Evolutionary conservation across 352 stramenopile genomes (phyloP).

Genomic region (Phytophthora boehmeriae): DNA sequence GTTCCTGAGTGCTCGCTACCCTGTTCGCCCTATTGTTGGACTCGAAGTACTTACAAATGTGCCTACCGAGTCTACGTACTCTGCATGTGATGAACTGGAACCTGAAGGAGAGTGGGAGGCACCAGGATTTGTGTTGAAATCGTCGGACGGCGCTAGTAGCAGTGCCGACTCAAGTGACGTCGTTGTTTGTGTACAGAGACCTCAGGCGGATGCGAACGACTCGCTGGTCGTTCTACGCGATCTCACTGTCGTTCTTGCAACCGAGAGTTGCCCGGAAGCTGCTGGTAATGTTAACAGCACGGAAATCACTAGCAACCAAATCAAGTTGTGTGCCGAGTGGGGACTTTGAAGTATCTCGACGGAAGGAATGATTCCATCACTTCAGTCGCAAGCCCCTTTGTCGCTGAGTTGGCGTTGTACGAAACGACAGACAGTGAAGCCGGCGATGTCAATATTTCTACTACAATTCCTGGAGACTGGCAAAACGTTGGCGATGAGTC

Average conservation of each 20-base stretch:
- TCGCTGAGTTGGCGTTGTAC: slow-evolving; percentile 33
- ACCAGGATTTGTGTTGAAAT: slow-evolving; percentile 31
- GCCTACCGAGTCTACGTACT: slow-evolving; percentile 20
- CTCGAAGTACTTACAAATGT: slow-evolving; percentile 41
- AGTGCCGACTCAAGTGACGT: slow-evolving; percentile 27
- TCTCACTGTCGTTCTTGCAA: slow-evolving; percentile 26
- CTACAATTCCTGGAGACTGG: slow-evolving; percentile 31
- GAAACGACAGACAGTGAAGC: slow-evolving; percentile 27
- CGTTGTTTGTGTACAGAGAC: slow-evolving; percentile 36
- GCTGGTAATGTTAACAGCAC: slow-evolving; percentile 13
- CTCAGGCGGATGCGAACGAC: slow-evolving; percentile 18
- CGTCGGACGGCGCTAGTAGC: slow-evolving; percentile 8
- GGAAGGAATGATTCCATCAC: slow-evolving; percentile 11
- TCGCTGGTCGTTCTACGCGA: slow-evolving; percentile 25
- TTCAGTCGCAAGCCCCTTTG: slow-evolving; percentile 24
- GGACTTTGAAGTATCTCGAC: slow-evolving; percentile 19
- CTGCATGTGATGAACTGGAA: slow-evolving; percentile 25
- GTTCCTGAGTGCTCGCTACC: slow-evolving; percentile 41
- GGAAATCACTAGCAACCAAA: slow-evolving; percentile 27
- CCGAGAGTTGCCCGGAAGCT: slow-evolving; percentile 17
- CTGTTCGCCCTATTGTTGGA: slow-evolving; percentile 38
- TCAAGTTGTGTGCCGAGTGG: slow-evolving; percentile 37
- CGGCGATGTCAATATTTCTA: slow-evolving; percentile 19
- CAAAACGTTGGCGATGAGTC: slow-evolving; percentile 23
- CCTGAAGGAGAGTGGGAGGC: slow-evolving; percentile 27